These are phyloP conservation scores for Colletotrichum endophyticum DNA, from an alignment of 2,329 filamentous ascomycete genomes.

Conservation along the genomic window DNA sequence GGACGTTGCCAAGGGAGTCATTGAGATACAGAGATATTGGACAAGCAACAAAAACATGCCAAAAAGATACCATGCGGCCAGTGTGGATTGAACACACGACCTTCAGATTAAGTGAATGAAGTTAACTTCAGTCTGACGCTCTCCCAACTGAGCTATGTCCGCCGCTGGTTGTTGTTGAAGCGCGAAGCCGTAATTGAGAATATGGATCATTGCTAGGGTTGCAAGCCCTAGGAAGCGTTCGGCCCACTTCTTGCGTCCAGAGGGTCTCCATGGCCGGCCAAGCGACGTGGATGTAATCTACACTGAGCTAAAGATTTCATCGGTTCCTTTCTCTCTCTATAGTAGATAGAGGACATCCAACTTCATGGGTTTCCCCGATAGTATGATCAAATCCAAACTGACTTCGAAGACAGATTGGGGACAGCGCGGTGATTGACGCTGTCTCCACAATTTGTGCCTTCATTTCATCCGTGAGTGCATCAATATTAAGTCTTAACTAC, in stretches of 20 bases:
- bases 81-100: constrained; percentile 21
- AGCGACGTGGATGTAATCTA: not conserved
- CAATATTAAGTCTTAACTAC: not conserved
- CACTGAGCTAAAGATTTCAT: accelerated
- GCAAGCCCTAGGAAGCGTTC: not conserved
- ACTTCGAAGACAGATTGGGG: not conserved
- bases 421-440: not conserved
- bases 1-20: accelerated
- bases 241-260: not conserved
- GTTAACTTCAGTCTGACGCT: constrained; percentile 20
- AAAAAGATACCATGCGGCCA: constrained; percentile 4
- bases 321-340: not conserved
- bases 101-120: constrained; percentile 18
- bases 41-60: not conserved
- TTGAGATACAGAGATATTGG: accelerated
- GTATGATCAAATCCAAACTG: not conserved
- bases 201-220: not conserved
- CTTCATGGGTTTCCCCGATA: not conserved
- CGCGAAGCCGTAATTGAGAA: accelerated
- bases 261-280: not conserved
- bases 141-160: constrained; percentile 23
- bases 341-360: accelerated
- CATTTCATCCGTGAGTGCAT: accelerated
- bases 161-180: not conserved
- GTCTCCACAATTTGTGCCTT: not conserved